Percentiles rank a stretch among this genome's conserved stretches.
phyloP scores from a whole-genome alignment of 164 flowering plant genomes.

The Litsea cubeba region DNA sequence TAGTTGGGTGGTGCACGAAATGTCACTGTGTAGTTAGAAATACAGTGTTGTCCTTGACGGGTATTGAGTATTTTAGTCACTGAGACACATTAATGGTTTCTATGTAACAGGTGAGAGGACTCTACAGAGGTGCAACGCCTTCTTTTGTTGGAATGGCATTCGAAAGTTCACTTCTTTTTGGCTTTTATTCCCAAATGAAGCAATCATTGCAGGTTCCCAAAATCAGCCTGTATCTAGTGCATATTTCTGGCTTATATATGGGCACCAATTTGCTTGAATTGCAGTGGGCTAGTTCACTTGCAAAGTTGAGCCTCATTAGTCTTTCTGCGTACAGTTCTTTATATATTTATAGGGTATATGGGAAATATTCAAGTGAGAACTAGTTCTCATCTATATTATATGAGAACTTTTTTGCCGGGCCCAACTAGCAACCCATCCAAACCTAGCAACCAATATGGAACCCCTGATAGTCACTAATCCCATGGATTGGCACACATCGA shows the following conservation, averaged over 20 bases:
- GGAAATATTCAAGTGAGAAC: too few relatives aligned
- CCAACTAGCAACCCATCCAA: too few relatives aligned
- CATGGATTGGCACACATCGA: too few relatives aligned
- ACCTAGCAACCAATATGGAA: too few relatives aligned
- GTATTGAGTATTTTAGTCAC: not conserved
- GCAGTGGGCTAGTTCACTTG: not conserved
- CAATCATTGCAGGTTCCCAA: constrained; percentile 62
- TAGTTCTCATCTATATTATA: too few relatives aligned
- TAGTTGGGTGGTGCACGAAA: not conserved
- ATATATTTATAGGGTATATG: too few relatives aligned
- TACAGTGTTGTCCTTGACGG: not conserved
- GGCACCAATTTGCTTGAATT: not conserved
- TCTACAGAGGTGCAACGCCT: constrained; percentile 91
- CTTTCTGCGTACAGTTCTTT: not conserved
- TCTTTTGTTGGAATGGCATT: constrained; percentile 89
- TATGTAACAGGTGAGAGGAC: constrained; percentile 74
- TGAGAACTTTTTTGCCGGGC: too few relatives aligned
- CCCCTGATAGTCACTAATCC: too few relatives aligned
- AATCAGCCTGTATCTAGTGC: not conserved
- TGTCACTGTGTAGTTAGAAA: not conserved
- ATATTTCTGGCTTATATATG: not conserved
- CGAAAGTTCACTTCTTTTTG: constrained; percentile 88
- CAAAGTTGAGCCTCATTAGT: not conserved
- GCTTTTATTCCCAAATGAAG: constrained; percentile 84
- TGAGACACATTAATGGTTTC: not conserved